Evolutionary conservation across 2,329 filamentous ascomycete genomes (phyloP).

Genomic region (Orbilia javanica): DNA sequence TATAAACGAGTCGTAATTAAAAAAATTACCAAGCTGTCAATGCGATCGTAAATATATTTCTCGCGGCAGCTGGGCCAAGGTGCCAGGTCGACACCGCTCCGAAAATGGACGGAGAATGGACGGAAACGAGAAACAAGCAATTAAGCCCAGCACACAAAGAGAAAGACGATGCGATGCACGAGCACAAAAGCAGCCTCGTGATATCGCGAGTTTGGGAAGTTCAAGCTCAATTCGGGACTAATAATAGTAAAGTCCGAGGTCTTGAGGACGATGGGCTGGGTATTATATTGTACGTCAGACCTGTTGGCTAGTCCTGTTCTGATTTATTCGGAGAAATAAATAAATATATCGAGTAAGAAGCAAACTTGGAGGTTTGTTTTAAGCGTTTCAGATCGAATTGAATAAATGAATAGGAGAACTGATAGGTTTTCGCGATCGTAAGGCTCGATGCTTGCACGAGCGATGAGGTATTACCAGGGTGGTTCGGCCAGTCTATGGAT

Average conservation of each 20-base stretch:
- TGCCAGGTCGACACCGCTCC: conserved; percentile 20
- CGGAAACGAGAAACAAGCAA: conserved; percentile 55
- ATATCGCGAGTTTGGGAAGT: conserved; percentile 27
- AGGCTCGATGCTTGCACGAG: background rate
- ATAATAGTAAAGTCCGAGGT: conserved; percentile 37
- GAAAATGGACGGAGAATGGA: conserved; percentile 43
- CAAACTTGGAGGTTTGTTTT: conserved; percentile 1
- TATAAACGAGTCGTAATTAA: conserved; percentile 17
- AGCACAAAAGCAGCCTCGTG: conserved; percentile 32
- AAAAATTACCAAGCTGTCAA: conserved; percentile 17
- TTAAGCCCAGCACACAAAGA: conserved; percentile 36
- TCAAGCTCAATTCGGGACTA: conserved; percentile 35
- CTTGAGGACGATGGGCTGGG: conserved; percentile 18
- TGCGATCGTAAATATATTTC: conserved; percentile 33
- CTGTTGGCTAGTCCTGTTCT: background rate
- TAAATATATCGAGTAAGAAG: conserved; percentile 8
- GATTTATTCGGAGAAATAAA: conserved; percentile 5
- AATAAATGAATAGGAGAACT: background rate
- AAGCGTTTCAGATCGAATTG: conserved; percentile 13
- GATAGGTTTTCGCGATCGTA: background rate
- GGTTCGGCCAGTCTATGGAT: conserved; percentile 21
- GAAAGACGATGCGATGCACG: conserved; percentile 49
- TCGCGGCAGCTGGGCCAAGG: conserved; percentile 16
- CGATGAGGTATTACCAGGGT: conserved; percentile 49
- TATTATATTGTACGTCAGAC: conserved; percentile 1